Base-by-base conservation (phyloP, 2,329 filamentous ascomycete species). In the Pseudogymnoascus sp. region DNA sequence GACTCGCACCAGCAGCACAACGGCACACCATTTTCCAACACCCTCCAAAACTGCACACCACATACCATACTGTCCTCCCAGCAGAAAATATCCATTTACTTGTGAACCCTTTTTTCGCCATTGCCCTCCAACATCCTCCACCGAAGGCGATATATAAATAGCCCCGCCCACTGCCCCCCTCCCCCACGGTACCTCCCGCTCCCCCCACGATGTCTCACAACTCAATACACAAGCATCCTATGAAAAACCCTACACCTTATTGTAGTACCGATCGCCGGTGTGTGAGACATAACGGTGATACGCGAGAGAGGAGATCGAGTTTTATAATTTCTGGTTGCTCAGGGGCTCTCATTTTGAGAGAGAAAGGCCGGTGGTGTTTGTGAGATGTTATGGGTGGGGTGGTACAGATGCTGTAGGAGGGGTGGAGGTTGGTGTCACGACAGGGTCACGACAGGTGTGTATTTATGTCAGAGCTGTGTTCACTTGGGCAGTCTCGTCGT, bases 211-310 rank as follows among this genome's bases (percentile, higher is more conserved):
- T 50, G 43, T 50, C 43, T 50, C n/a, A 41, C 38, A 39, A 5
- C 38, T 41, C 8, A 41, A 41, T 41, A 3, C 2, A n/a, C n/a
- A n/a, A n/a, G 38, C n/a, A 50, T 16, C 14, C 43, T 50, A 16
- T 50, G 22, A 47, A 34, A 41, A 39, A 50, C 25, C 43, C 43
- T 50, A 50, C 43, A 30, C 8, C 25, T 50, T 3, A 16, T 30
- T 30, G 25, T 50, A 32, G 43, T 32, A 50, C 43, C 22, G 43
- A 50, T 50, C 43, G 25, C 11, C 43, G 14, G 25, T 30, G n/a
- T 30, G 22, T 50, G 43, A 50, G 43, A 50, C 43, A 50, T 32
- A 50, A 12, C 25, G n/a, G 43, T 50, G 43, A 50, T 50, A 50
- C 43, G 43, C 43, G 43, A 50, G 41, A 11, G 14, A 14, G 6